These are phyloP conservation scores for Climacium dendroides DNA, from an alignment of 225 moss, liverwort and hornwort genomes.

Conservation along the genomic window DNA sequence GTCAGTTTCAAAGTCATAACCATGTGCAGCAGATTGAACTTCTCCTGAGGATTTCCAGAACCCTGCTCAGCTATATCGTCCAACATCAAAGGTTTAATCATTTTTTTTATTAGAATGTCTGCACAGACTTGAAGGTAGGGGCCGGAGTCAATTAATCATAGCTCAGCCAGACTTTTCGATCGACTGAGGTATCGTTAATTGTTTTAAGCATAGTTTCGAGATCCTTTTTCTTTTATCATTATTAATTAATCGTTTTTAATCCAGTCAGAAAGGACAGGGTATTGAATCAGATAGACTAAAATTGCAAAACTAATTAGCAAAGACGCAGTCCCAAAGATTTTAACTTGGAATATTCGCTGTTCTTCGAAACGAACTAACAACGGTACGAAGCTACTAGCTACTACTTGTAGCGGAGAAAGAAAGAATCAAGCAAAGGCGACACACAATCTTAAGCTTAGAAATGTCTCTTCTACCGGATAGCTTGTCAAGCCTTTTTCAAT, in stretches of 20 bases:
- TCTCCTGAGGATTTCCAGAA: neutral
- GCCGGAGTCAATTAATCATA: neutral
- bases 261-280: neutral
- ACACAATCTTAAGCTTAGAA: neutral
- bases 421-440: too few relatives aligned
- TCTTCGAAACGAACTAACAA: neutral
- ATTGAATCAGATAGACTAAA: neutral
- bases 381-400: neutral
- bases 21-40: neutral
- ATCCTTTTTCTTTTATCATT: neutral
- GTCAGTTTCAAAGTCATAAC: neutral
- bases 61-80: neutral
- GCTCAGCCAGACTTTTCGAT: neutral
- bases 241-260: neutral
- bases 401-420: neutral
- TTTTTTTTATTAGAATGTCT: neutral
- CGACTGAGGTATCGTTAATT: neutral
- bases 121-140: neutral
- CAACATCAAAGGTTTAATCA: neutral
- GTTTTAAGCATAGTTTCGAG: neutral
- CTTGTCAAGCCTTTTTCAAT: neutral
- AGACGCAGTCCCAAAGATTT: neutral
- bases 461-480: neutral
- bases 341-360: neutral
- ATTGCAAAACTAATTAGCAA: neutral